Evolutionary conservation across 2,329 filamentous ascomycete species (phyloP), one percentile per base, ranked within the genome.

Genomic region (Cladophialophora psammophila): DNA sequence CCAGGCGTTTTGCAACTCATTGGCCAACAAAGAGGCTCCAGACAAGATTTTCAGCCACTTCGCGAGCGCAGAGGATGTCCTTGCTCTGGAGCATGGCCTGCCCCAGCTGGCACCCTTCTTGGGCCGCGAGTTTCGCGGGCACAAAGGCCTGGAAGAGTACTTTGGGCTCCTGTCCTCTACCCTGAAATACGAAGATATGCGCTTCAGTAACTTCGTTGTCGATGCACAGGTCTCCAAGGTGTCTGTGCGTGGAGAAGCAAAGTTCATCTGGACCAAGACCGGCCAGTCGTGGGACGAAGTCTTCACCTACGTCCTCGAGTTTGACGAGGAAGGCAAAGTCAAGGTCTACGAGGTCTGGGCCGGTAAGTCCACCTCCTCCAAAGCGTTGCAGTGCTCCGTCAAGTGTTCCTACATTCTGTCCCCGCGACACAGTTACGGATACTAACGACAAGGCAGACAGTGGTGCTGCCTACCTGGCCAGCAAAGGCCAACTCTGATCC

Each of bases 301-400:
- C 6, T 82, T 82, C 69, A 69, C 73, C 12, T 82, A 81, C 72
- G 72, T 76, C 36, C 69, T 82, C 50, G 74, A 71, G 50, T 69
- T 81, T 60, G 76, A 74, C n/a, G 68, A 72, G 65, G 75, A 80
- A 36, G 45, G 65, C 12, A 79, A 77, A 66, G 76, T 82, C n/a
- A 73, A 72, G 36, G 78, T 76, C 60, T 82, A 81, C 75, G 72
- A 76, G 50, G 75, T 82, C 34, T 82, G 80, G 80, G 79, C 78
- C 15, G 59, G 59, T 61, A 45, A 38, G 59, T 53, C 2, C n/a
- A 5, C 4, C 18, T 3, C 2, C 15, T n/a, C 13, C 5, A 12
- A 6, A 26, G 45, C 10, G 45, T 9, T 50, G 18, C n/a, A 12
- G 15, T 26, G 3, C 26, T n/a, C 26, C 26, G 26, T 26, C 1